phyloP scores from a whole-genome alignment of 257 asterid species.

The Linaria vulgaris region DNA sequence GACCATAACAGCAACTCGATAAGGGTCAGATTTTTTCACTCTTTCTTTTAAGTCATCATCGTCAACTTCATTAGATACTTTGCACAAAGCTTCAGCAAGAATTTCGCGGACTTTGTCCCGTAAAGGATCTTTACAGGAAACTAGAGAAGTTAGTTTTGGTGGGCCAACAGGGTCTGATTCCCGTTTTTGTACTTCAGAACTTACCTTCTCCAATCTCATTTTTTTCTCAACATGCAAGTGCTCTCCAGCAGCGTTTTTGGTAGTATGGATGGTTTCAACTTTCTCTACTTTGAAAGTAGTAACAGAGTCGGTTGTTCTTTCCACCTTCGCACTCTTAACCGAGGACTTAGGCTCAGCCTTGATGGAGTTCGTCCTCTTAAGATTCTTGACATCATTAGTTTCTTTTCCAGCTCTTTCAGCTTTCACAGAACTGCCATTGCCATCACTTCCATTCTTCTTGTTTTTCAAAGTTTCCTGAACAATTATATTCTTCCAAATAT shows the following conservation, averaged over 20 bases:
- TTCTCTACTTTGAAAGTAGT: conserved; percentile 34
- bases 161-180: conserved; percentile 31
- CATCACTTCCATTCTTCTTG: conserved; percentile 39
- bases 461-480: conserved; percentile 64
- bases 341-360: conserved; percentile 43
- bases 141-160: conserved; percentile 49
- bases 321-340: conserved; percentile 42
- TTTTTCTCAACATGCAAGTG: conserved; percentile 36
- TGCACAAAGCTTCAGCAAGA: conserved; percentile 53
- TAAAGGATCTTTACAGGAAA: conserved; percentile 50
- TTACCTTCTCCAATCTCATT: conserved; percentile 42
- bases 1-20: conserved; percentile 61
- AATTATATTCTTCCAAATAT: conserved; percentile 73
- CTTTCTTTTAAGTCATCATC: conserved; percentile 41
- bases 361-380: conserved; percentile 49
- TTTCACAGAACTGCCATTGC: conserved; percentile 39
- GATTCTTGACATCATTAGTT: conserved; percentile 33
- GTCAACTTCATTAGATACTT: conserved; percentile 39
- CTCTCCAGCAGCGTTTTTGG: conserved; percentile 31
- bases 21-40: conserved; percentile 64
- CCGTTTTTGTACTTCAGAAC: conserved; percentile 26
- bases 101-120: conserved; percentile 57
- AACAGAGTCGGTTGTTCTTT: conserved; percentile 27
- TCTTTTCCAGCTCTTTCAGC: conserved; percentile 40
- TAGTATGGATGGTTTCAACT: conserved; percentile 28